phyloP scores from a whole-genome alignment of 345 rosid species.

The Citrus inodora region DNA sequence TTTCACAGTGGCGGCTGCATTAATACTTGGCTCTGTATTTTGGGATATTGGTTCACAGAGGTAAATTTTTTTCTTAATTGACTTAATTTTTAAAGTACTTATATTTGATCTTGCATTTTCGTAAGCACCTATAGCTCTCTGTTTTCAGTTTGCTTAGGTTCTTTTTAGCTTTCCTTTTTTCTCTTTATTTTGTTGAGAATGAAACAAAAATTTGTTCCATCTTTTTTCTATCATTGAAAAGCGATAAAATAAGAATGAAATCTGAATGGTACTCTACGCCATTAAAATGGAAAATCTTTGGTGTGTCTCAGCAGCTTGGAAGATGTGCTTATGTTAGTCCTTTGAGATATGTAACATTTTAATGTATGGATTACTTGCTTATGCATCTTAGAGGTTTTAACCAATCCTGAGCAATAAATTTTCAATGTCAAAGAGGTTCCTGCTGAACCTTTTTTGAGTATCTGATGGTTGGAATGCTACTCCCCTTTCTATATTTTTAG shows the following conservation, averaged over 20 bases:
- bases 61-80: constrained; percentile 19
- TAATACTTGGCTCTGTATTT: constrained; percentile 73
- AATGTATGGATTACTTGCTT: neutral
- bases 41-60: constrained; percentile 74
- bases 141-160: neutral
- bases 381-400: neutral
- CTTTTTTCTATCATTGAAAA: neutral
- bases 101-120: neutral
- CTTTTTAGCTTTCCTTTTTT: too few relatives aligned
- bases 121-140: neutral
- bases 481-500: neutral
- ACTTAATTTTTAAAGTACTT: neutral
- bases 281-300: neutral
- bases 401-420: neutral
- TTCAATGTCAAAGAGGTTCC: neutral
- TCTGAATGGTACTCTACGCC: neutral
- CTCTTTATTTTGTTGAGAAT: neutral
- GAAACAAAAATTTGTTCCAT: neutral
- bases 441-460: neutral
- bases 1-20: constrained; percentile 55
- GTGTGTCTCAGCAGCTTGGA: neutral
- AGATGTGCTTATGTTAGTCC: neutral
- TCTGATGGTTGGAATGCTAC: neutral
- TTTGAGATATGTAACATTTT: neutral
- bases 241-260: neutral